Evolutionary conservation across 208 protist species (phyloP), one percentile per base, ranked within the genome.

Genomic region (Histomonas meleagridis): DNA sequence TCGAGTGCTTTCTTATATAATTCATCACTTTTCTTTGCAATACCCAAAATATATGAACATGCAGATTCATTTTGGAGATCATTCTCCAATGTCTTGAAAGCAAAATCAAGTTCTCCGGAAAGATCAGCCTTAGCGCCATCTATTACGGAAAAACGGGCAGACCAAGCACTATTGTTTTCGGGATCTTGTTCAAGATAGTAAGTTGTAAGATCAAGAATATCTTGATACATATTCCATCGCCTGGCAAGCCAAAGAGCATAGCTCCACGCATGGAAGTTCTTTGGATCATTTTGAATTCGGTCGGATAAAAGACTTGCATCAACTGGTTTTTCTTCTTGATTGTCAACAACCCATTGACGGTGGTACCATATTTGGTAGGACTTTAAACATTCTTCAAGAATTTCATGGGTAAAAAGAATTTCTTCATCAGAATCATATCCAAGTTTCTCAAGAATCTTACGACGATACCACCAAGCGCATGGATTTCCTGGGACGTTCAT

Each of bases 121-220:
- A 60, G 18, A 60, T 60, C 53, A 60, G 7, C 53, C 7, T 60
- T 60, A 7, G 18, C 18, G 7, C 18, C 12, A 60, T 7, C 18
- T 60, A 60, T 21, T 21, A 60, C 18, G 7, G 53, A 23, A 18
- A 23, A 60, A 23, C 53, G 7, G 9, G 76, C 40, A 86, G 3
- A 35, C 76, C 76, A 86, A 2, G 76, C 76, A 55, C 76, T 86
- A n/a, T 86, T 86, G 38, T 86, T 86, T 86, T 46, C n/a, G 26
- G 38, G 32, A 86, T 86, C 76, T 1, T 40, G 51, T 57, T 55
- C 35, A 14, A 86, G 7, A n/a, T 86, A 46, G 18, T 55, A 40
- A 35, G 38, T 32, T 1, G 76, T 46, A n/a, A 86, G 76, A 51
- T 55, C 21, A 38, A 55, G 55, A 55, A 86, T 55, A n/a, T 51